Conservation (phyloP, 116 monocot species). For the Phalaenopsis hybrid region DNA sequence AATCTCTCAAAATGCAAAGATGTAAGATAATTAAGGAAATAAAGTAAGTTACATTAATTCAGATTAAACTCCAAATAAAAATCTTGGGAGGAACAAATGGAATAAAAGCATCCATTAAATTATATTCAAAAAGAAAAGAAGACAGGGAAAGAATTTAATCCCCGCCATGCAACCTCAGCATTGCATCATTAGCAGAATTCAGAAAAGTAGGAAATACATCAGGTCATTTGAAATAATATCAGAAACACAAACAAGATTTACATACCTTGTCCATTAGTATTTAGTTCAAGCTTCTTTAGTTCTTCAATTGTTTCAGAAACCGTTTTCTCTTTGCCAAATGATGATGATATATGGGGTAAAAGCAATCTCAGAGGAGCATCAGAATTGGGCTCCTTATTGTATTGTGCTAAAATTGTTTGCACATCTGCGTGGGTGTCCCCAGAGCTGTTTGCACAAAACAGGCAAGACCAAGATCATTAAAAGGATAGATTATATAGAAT, state of each 20-base stretch:
- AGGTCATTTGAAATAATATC: background rate
- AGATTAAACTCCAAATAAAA: background rate
- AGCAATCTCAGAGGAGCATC: constrained; percentile 50
- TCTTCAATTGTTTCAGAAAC: constrained; percentile 65
- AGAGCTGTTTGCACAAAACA: constrained; percentile 46
- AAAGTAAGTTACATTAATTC: background rate
- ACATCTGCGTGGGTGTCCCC: constrained; percentile 71
- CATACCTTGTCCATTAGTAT: constrained; percentile 57
- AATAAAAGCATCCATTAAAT: background rate
- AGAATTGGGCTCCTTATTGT: constrained; percentile 46
- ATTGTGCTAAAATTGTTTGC: constrained; percentile 34
- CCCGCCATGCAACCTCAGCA: background rate
- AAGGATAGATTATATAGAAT: background rate
- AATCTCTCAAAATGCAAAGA: background rate
- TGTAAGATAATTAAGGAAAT: background rate
- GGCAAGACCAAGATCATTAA: constrained; percentile 1
- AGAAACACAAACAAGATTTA: background rate
- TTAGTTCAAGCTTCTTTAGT: constrained; percentile 50
- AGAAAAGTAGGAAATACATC: background rate
- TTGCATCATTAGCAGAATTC: constrained; percentile 2
- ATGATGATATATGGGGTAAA: constrained; percentile 69
- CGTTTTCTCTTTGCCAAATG: constrained; percentile 49
- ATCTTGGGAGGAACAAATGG: background rate
- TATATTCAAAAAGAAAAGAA: background rate
- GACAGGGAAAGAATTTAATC: background rate